phyloP scores from a whole-genome alignment of 1,284 basidiomycete genomes.

The Psilocybe mexicana region DNA sequence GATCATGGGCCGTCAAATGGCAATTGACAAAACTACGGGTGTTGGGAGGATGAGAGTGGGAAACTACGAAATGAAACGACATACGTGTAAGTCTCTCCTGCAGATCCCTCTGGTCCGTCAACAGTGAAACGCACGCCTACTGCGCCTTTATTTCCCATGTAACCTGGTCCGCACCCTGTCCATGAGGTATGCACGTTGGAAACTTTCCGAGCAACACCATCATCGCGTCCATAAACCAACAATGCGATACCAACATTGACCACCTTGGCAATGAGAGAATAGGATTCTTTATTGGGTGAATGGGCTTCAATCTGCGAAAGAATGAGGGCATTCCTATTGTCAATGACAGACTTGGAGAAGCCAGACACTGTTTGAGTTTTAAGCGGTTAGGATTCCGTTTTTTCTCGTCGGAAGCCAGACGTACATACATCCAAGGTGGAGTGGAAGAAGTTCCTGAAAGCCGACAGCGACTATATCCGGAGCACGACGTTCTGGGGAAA shows the following conservation, averaged over 20 bases:
- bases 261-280: constrained; percentile 70
- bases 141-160: constrained; percentile 96
- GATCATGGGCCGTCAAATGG: constrained; percentile 86
- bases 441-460: constrained; percentile 86
- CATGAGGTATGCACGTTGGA: constrained; percentile 73
- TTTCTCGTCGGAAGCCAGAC: neutral
- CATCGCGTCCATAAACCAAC: constrained; percentile 79
- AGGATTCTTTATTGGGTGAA: constrained; percentile 66
- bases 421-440: constrained; percentile 75
- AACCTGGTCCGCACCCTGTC: constrained; percentile 74
- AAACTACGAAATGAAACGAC: constrained; percentile 30
- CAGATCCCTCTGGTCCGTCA: constrained; percentile 47
- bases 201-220: constrained; percentile 58
- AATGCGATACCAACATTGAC: constrained; percentile 82
- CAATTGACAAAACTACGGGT: constrained; percentile 78
- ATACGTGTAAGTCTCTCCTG: constrained; percentile 82
- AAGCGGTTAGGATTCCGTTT: neutral
- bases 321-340: constrained; percentile 61
- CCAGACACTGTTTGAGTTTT: constrained; percentile 51
- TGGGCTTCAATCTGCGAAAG: constrained; percentile 70
- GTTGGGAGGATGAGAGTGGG: neutral
- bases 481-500: constrained; percentile 56
- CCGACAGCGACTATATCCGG: constrained; percentile 88
- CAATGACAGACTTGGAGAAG: constrained; percentile 60
- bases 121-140: constrained; percentile 88